A percentile compares a stretch with the other conserved stretches of the same genome.
Evolutionary conservation across 371 early-diverging fungal genomes (phyloP).

Genomic region (Conidiobolus incongruus): DNA sequence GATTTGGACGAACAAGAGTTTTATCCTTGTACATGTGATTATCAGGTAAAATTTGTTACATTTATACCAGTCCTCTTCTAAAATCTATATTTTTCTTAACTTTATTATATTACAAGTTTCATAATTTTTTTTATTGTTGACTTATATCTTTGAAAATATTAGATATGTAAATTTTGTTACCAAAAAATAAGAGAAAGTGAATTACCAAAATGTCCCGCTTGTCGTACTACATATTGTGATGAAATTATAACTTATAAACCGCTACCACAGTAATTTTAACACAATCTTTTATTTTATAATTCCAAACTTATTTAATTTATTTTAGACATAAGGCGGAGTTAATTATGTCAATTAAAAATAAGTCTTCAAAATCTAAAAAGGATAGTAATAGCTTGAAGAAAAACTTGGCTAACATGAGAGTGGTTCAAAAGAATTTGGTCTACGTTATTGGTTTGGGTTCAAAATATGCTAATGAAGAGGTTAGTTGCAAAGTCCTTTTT

Average conservation of each 20-base stretch:
- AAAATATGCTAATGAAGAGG: slow-evolving; percentile 72
- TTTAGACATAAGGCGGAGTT: slow-evolving; percentile 10
- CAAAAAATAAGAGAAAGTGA: slow-evolving; percentile 83
- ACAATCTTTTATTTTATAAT: background rate
- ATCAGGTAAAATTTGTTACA: slow-evolving; percentile 59
- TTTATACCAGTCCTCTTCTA: too few species aligned
- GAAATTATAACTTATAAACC: slow-evolving; percentile 75
- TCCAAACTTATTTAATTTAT: too few species aligned
- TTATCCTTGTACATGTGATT: slow-evolving; percentile 89
- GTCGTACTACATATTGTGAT: slow-evolving; percentile 60
- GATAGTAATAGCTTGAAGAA: slow-evolving; percentile 71
- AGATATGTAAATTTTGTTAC: slow-evolving; percentile 98
- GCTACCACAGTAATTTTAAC: background rate
- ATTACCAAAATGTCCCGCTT: slow-evolving; percentile 86
- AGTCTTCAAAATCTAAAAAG: slow-evolving; percentile 67
- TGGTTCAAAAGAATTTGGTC: slow-evolving; percentile 85
- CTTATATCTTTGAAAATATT: slow-evolving; percentile 1
- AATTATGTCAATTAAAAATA: slow-evolving; percentile 52
- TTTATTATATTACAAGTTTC: too few species aligned
- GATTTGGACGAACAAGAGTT: slow-evolving; percentile 85
- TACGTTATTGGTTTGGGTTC: slow-evolving; percentile 83
- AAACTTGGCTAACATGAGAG: slow-evolving; percentile 75
- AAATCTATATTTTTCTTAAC: too few species aligned
- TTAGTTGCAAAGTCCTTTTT: too few species aligned
- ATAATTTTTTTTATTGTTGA: too few species aligned